Evolutionary conservation across 2,329 filamentous ascomycete genomes (phyloP), one percentile per base, ranked within the genome.

Genomic region (Sporothrix curviconia): DNA sequence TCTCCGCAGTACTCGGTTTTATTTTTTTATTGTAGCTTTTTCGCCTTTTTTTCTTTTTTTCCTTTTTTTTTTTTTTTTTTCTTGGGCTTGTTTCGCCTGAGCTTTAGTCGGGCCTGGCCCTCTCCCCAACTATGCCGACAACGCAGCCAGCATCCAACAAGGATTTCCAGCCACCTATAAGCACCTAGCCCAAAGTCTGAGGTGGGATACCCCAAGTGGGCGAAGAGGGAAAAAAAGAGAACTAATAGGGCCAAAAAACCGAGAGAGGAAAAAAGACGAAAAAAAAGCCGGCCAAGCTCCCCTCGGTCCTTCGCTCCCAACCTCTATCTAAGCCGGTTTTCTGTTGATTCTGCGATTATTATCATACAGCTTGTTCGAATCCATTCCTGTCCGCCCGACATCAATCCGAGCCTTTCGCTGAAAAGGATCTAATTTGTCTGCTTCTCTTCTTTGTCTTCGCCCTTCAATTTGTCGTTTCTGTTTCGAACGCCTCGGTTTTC

Each of bases 141-240:
- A 46, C 57, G 57, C 53, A 59, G 57, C 53, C 11, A n/a, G 28
- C 28, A 53, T 49, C 40, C 17, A 30, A 50, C 34, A 49, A 50
- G 55, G 46, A 50, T 52, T n/a, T 52, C 46, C 52, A 55, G 52
- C 57, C 47, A 51, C 57, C n/a, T n/a, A n/a, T n/a, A n/a, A n/a
- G n/a, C n/a, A n/a, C n/a, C n/a, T n/a, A n/a, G n/a, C n/a, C n/a
- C n/a, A n/a, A n/a, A n/a, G n/a, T n/a, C n/a, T n/a, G n/a, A n/a
- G n/a, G n/a, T n/a, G n/a, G n/a, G n/a, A n/a, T n/a, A n/a, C n/a
- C n/a, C n/a, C 11, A 44, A 14, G 37, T n/a, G 37, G 7, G 19
- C 15, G 9, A 43, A 46, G 47, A 53, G 17, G 8, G 39, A 43
- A 52, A 40, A 55, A 25, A 49, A 15, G 9, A 43, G 34, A 19